Evolutionary conservation across 2,329 filamentous ascomycete species (phyloP), one percentile per base, ranked within the genome.

Genomic region (Simplicillium sp.): DNA sequence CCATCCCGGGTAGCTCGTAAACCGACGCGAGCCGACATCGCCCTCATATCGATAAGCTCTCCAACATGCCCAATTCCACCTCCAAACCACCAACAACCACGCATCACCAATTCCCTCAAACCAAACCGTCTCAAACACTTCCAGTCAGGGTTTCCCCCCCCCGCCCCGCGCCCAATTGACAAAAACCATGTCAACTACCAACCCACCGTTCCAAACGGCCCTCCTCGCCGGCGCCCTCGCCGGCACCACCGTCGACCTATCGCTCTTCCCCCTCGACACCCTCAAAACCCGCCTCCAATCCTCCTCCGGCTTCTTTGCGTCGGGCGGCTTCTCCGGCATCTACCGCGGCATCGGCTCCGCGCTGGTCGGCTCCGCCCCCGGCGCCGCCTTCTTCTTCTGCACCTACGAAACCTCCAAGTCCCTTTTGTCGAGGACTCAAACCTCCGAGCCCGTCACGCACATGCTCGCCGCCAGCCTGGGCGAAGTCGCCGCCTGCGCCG

Each of bases 251-350:
- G 92, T 97, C 63, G 92, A 98, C 75, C 82, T 95, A 55, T 88
- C 88, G 42, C 86, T 98, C 58, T 98, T 86, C 70, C 92, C 92
- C 1, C 87, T 98, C 71, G 94, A 98, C 75, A 98, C 92, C 0
- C 82, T 98, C 58, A 98, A 98, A 68, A 98, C 94, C 34, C 88
- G 92, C 13, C 86, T 98, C 7, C 92, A 98, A 68, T 87, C 88
- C 48, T 76, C 76, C 37, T 60, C 73, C 42, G 80, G 83, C 60
- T 88, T 95, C 70, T 79, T 87, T 56, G 73, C 84, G 42, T 81
- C 82, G 3, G 90, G 92, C 57, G 90, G 90, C 55, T 89, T 97
- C 73, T 75, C 75, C 38, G 89, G 90, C 46, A 87, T 97, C 53
- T 98, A 98, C 70, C 83, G 86, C 36, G 92, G 92, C 58, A 80